Percentiles rank a stretch among this genome's conserved stretches.
phyloP scores from a whole-genome alignment of 176 grass and related monocot species.

The Lolium rigidum region DNA sequence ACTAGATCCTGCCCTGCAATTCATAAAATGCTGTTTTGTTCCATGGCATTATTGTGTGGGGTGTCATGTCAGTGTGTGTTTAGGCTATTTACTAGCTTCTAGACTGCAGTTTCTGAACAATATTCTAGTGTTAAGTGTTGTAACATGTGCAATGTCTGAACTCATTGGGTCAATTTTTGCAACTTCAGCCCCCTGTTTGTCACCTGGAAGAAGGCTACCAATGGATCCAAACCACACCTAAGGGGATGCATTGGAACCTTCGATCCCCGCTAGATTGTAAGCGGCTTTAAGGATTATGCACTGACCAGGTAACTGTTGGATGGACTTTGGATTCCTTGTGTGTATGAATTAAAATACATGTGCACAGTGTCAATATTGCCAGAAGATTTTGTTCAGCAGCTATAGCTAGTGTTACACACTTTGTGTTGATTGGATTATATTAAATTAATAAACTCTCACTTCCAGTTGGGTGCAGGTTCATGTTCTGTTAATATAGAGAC shows the following conservation, averaged over 20 bases:
- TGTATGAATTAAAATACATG: neutral
- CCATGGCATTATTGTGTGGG: no score
- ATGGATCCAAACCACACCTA: constrained; percentile 87
- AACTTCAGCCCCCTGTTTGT: constrained; percentile 97
- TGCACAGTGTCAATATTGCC: neutral
- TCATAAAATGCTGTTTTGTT: no score
- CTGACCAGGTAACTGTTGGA: constrained; percentile 74
- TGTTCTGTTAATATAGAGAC: constrained; percentile 88
- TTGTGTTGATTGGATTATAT: no score
- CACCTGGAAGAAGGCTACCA: constrained; percentile 95
- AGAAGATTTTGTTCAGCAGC: neutral
- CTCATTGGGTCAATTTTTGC: constrained; percentile 24
- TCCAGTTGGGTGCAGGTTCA: constrained; percentile 52
- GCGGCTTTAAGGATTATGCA: constrained; percentile 88
- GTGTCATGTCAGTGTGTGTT: no score
- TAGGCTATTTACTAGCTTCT: neutral
- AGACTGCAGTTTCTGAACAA: neutral
- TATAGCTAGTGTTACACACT: no score
- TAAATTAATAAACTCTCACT: no score
- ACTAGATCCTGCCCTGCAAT: no score
- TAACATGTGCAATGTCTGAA: neutral
- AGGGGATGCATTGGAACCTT: constrained; percentile 97
- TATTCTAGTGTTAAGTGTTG: neutral
- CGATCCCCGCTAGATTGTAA: constrained; percentile 81
- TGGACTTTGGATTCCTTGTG: constrained; percentile 6